Conservation (phyloP, 1,139 yeast genomes). For the Geotrichum carabidarum region DNA sequence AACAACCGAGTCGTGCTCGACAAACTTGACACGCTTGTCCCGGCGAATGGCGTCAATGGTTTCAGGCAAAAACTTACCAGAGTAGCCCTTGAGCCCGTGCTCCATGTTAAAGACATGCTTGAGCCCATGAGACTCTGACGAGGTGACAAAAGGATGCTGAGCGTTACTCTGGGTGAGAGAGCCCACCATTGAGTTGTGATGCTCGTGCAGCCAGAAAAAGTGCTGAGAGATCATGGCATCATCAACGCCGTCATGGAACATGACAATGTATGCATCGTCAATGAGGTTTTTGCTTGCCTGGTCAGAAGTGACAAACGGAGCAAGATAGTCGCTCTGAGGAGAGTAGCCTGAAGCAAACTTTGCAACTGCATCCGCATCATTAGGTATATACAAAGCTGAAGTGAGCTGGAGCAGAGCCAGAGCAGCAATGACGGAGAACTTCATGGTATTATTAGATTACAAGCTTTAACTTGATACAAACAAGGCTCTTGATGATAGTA, state of each 20-base stretch:
- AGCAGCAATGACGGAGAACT: conserved; percentile 32
- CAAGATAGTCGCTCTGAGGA: conserved; percentile 4
- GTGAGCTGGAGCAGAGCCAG: conserved; percentile 52
- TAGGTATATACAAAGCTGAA: conserved; percentile 61
- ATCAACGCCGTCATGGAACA: conserved; percentile 21
- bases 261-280: conserved; percentile 20
- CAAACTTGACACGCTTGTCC: conserved; percentile 49
- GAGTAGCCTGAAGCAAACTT: conserved; percentile 3
- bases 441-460: conserved; percentile 27
- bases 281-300: conserved; percentile 16
- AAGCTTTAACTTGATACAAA: conserved; percentile 2
- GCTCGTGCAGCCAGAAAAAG: conserved; percentile 19
- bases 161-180: conserved; percentile 18
- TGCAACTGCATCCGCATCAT: conserved; percentile 10
- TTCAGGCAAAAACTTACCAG: conserved; percentile 67
- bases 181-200: conserved; percentile 9
- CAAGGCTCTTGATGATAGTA: background rate
- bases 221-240: conserved; percentile 15
- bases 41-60: conserved; percentile 51
- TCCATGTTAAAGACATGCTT: conserved; percentile 60
- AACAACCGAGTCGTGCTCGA: conserved; percentile 78
- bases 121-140: conserved; percentile 48
- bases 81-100: conserved; percentile 39
- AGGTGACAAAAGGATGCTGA: conserved; percentile 43
- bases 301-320: conserved; percentile 20